phyloP scores from a whole-genome alignment of 2,329 filamentous ascomycete species.

The Claviceps sp. region DNA sequence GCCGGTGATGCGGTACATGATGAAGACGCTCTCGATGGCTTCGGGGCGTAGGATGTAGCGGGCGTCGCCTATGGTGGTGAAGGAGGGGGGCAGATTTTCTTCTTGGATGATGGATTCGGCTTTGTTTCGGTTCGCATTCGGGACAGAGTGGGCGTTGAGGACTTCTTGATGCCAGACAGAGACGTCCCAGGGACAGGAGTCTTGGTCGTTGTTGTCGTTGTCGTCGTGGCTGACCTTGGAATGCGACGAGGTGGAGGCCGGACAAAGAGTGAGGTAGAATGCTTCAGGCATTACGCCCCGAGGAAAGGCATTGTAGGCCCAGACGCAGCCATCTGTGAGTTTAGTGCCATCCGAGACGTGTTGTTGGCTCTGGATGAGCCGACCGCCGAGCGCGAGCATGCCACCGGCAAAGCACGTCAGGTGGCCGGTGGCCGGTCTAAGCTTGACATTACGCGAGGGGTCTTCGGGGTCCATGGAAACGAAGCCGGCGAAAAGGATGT shows the following conservation, averaged over 20 bases:
- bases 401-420: conserved; percentile 46
- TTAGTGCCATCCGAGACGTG: conserved; percentile 51
- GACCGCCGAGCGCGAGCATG: conserved; percentile 54
- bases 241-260: background rate
- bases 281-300: conserved; percentile 47
- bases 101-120: conserved; percentile 14
- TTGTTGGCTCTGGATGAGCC: conserved; percentile 43
- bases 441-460: background rate
- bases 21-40: conserved; percentile 40
- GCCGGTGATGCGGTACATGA: conserved; percentile 39
- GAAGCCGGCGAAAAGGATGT: conserved; percentile 49
- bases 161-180: conserved; percentile 22
- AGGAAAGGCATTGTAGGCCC: conserved; percentile 49
- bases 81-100: conserved; percentile 39
- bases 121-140: conserved; percentile 11
- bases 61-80: conserved; percentile 41
- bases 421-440: conserved; percentile 4
- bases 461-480: conserved; percentile 24
- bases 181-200: conserved; percentile 22
- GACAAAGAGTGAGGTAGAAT: conserved; percentile 29
- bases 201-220: background rate
- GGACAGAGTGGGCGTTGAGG: conserved; percentile 11
- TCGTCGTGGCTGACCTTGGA: background rate
- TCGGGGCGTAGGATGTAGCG: conserved; percentile 40
- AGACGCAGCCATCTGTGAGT: conserved; percentile 56